Evolutionary conservation across 2,329 filamentous ascomycete species (phyloP).

Genomic region (Penicillium sp.): DNA sequence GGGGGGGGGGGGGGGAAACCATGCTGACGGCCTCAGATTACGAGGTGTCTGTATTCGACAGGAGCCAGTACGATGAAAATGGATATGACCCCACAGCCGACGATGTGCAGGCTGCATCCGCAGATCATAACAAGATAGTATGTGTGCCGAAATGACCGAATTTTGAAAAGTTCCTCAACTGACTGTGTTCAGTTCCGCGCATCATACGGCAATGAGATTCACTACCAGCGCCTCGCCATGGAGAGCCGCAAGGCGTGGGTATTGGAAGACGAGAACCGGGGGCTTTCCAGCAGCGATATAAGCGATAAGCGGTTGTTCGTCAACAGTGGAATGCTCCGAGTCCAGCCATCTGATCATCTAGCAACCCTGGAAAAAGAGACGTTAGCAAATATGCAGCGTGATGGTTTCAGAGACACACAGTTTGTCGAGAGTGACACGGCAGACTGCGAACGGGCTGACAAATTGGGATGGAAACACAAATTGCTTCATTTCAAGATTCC

Average conservation of each 20-base stretch:
- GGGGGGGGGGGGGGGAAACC: no score
- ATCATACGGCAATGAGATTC: constrained; percentile 17
- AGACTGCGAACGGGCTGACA: constrained; percentile 13
- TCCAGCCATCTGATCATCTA: constrained; percentile 16
- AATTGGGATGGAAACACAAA: constrained; percentile 17
- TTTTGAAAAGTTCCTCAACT: neutral
- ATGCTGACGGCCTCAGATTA: constrained; percentile 1
- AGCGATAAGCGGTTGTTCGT: constrained; percentile 15
- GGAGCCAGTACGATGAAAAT: constrained; percentile 14
- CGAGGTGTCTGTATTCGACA: constrained; percentile 17
- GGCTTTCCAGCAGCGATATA: constrained; percentile 4
- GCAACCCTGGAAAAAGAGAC: constrained; percentile 17
- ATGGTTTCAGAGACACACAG: constrained; percentile 16
- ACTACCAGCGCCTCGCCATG: constrained; percentile 21
- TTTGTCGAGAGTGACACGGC: constrained; percentile 17
- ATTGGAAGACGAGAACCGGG: constrained; percentile 15
- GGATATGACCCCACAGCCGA: constrained; percentile 13
- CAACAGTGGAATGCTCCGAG: constrained; percentile 19
- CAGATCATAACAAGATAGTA: constrained; percentile 22
- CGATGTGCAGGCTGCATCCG: constrained; percentile 18
- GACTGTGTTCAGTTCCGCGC: constrained; percentile 12
- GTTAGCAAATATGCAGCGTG: constrained; percentile 18
- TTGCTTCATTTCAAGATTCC: constrained; percentile 17
- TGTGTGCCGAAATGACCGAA: neutral
- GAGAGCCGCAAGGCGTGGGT: constrained; percentile 16